Conservation (phyloP, 306 rosid genomes). For the Adenanthera pavonina region DNA sequence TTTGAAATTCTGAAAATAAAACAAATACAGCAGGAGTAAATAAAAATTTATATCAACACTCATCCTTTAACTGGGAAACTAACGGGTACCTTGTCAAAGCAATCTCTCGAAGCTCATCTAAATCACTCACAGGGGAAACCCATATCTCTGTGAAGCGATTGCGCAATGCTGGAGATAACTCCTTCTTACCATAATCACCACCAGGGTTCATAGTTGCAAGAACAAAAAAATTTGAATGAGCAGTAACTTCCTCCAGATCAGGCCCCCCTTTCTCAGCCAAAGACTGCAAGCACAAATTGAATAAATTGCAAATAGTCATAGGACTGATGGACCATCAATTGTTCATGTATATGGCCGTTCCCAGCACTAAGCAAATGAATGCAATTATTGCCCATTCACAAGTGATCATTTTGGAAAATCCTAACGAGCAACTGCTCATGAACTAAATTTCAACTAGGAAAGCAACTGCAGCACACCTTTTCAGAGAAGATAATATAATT, state of each 20-base stretch:
- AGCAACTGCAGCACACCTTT: neutral
- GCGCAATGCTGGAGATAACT: conserved; percentile 86
- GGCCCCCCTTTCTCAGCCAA: conserved; percentile 94
- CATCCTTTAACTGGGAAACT: conserved; percentile 9
- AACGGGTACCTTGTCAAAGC: conserved; percentile 62
- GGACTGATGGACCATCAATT: neutral
- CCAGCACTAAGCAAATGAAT: conserved; percentile 17
- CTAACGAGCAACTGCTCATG: neutral
- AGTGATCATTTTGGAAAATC: neutral
- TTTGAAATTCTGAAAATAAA: conserved; percentile 58
- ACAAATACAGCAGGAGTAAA: neutral
- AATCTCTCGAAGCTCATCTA: conserved; percentile 71
- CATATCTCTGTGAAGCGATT: conserved; percentile 98
- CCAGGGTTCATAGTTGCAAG: conserved; percentile 99
- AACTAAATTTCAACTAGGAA: neutral
- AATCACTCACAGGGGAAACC: conserved; percentile 83
- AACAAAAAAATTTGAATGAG: conserved; percentile 73
- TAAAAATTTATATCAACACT: neutral
- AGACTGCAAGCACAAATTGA: conserved; percentile 52
- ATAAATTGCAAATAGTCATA: neutral
- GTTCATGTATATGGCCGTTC: conserved; percentile 2
- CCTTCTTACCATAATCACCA: conserved; percentile 98
- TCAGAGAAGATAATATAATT: neutral
- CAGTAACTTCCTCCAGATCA: conserved; percentile 71
- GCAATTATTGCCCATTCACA: neutral